These are phyloP conservation scores for Breynia disticha DNA, from an alignment of 441 rosid species.

Conservation along the genomic window DNA sequence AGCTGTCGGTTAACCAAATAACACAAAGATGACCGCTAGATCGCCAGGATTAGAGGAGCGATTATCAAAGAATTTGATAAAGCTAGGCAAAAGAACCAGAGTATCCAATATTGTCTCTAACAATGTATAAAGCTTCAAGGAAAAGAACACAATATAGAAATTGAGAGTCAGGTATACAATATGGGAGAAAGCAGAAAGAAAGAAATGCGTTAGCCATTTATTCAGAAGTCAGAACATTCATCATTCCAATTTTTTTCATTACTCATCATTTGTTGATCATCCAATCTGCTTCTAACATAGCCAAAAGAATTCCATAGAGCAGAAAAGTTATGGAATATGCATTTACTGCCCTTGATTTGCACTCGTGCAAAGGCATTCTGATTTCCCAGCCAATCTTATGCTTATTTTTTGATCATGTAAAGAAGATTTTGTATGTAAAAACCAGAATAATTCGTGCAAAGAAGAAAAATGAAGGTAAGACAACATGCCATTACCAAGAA, in stretches of 20 bases:
- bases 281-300: no score
- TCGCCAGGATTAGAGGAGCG: conserved; percentile 48
- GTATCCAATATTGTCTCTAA: conserved; percentile 65
- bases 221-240: no score
- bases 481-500: conserved; percentile 46
- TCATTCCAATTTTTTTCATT: no score
- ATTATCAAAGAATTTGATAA: conserved; percentile 49
- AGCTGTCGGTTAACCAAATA: conserved; percentile 48
- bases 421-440: no score
- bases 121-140: conserved; percentile 64
- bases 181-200: background rate
- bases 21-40: conserved; percentile 64
- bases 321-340: no score
- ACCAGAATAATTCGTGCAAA: background rate
- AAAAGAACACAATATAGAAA: conserved; percentile 1
- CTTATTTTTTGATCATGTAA: no score
- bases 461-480: conserved; percentile 1
- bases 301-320: no score
- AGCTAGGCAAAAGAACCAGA: conserved; percentile 54
- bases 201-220: background rate
- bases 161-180: background rate
- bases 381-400: no score
- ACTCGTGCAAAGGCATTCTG: no score
- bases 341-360: no score
- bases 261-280: no score